Evolutionary conservation across 176 grass and related monocot genomes (phyloP).

Genomic region (Juncus inflexus): DNA sequence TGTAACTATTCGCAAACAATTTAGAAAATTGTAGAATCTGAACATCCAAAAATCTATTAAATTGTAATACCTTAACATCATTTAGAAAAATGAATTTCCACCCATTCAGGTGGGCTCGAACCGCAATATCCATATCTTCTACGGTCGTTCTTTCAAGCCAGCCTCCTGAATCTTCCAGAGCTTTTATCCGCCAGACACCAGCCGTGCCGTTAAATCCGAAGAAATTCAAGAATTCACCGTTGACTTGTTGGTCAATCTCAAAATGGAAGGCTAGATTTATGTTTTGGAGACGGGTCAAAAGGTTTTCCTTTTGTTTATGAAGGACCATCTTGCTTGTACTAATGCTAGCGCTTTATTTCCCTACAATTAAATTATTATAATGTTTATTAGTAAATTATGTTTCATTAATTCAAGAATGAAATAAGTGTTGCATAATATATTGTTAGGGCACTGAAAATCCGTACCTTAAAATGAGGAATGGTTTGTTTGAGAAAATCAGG

Average conservation of each 20-base stretch:
- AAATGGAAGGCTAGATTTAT: conserved; percentile 96
- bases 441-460: not conserved
- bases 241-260: conserved; percentile 94
- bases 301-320: conserved; percentile 89
- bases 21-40: not conserved
- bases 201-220: conserved; percentile 95
- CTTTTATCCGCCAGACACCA: conserved; percentile 90
- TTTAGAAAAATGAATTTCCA: conserved; percentile 97
- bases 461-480: conserved; percentile 93
- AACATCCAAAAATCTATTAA: conserved; percentile 2
- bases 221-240: conserved; percentile 81
- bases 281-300: conserved; percentile 81
- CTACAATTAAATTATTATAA: conserved; percentile 30
- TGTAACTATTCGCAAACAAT: not conserved
- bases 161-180: conserved; percentile 87
- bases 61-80: conserved; percentile 66
- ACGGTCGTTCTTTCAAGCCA: conserved; percentile 98
- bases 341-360: conserved; percentile 82
- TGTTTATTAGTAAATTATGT: not conserved
- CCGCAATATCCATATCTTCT: conserved; percentile 98
- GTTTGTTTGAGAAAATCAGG: conserved; percentile 87
- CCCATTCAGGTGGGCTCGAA: conserved; percentile 78
- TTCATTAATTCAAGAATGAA: not conserved
- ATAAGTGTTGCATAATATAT: not conserved
- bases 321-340: conserved; percentile 92